Evolutionary conservation across 768 basidiomycete species (phyloP).

Genomic region (Suillus brevipes): DNA sequence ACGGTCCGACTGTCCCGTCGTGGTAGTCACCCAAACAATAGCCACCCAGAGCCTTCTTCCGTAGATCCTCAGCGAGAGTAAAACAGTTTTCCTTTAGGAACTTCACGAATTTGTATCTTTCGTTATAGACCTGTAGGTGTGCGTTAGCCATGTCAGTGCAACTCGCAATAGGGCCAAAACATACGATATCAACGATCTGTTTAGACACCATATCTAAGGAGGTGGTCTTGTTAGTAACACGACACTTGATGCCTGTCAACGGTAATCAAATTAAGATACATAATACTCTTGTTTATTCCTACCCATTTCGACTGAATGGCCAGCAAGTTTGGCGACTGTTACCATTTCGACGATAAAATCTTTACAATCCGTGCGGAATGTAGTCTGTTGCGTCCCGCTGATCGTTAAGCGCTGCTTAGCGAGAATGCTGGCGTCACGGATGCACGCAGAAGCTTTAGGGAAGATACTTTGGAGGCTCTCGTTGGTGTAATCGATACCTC

Average conservation of each 20-base stretch:
- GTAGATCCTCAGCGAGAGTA: background rate
- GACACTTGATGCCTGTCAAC: background rate
- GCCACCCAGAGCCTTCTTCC: background rate
- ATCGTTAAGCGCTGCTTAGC: background rate
- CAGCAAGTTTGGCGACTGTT: background rate
- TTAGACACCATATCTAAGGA: background rate
- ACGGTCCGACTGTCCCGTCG: background rate
- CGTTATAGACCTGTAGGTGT: background rate
- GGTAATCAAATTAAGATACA: background rate
- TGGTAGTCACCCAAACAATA: background rate
- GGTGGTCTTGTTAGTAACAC: no score
- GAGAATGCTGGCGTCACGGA: background rate
- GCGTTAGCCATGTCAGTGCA: background rate
- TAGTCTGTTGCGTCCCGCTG: background rate
- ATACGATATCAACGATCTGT: background rate
- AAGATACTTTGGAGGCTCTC: background rate
- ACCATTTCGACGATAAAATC: background rate
- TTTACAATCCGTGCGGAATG: background rate
- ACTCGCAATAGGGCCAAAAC: background rate
- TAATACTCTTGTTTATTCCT: background rate
- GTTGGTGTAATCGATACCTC: background rate
- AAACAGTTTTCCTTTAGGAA: background rate
- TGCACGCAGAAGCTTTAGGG: background rate
- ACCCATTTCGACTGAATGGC: background rate
- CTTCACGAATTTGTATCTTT: background rate